Evolutionary conservation across 805 yeast genomes (phyloP), one percentile per base, ranked within the genome.

Genomic region (Tetrapisispora fleetii): DNA sequence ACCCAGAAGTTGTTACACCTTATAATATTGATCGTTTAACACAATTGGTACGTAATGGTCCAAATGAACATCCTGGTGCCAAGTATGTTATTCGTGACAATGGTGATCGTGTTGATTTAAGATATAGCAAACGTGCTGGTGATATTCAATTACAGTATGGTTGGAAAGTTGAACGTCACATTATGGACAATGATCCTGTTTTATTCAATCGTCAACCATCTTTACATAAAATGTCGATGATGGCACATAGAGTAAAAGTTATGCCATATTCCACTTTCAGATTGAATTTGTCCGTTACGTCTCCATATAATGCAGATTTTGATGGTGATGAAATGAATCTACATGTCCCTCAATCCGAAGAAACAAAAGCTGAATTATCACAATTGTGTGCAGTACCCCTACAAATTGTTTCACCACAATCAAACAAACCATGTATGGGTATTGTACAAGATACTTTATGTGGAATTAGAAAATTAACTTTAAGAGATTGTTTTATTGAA

Each of bases 281-380:
- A 72, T 76, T 93, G 72, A 93, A 93, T 64, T 74, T 93, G 65
- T 93, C 98, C 24, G 99, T 93, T 42, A 93, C 99, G 0, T 88
- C 98, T 18, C 99, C 99, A n/a, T 93, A 93, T 70, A 93, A 93
- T 72, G 99, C 99, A 42, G 99, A 93, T 83, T 93, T 93, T 75
- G 99, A 93, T 74, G 99, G 99, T 77, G 99, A 93, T 70, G 99
- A 93, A 72, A 93, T 93, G 99, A 93, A 93, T 71, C 83, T 93
- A 72, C 99, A 93, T 64, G 99, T 91, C 57, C 99, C 99, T 3
- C 99, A 93, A 67, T 85, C 96, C 9, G 96, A 90, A 55, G 99
- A 93, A 68, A 90, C 99, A 0, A 80, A 98, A 64, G 96, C 99
- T 1, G 99, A 93, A 69, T 74, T 93, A 55, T 83, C 91, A 32